Conservation (phyloP, 441 rosid species). For the Gossypium trilobum region DNA sequence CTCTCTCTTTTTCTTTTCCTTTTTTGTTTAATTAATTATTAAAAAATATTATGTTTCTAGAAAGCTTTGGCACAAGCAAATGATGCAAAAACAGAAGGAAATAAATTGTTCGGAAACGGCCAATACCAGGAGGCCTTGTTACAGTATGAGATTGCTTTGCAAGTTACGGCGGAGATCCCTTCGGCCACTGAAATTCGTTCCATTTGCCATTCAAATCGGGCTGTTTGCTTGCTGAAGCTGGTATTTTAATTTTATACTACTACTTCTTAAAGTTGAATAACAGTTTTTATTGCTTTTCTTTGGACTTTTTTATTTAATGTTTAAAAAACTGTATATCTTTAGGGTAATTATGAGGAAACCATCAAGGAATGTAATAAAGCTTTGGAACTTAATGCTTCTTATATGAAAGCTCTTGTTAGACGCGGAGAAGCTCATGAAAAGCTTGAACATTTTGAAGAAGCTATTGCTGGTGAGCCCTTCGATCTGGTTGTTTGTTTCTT, state of each 20-base stretch:
- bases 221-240: constrained; percentile 64
- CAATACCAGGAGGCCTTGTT: constrained; percentile 70
- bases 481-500: neutral
- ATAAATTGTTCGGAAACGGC: constrained; percentile 51
- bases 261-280: neutral
- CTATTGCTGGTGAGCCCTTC: constrained; percentile 53
- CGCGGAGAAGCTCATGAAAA: constrained; percentile 85
- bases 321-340: neutral
- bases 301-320: neutral
- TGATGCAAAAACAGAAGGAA: constrained; percentile 74
- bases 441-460: constrained; percentile 80
- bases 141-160: constrained; percentile 55
- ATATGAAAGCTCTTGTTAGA: constrained; percentile 62
- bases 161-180: constrained; percentile 36
- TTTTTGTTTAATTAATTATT: neutral
- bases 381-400: constrained; percentile 65
- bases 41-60: constrained; percentile 21
- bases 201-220: constrained; percentile 70
- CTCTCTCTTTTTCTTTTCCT: neutral
- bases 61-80: constrained; percentile 50
- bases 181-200: constrained; percentile 48
- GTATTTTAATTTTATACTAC: constrained; percentile 23
- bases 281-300: neutral
- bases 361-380: constrained; percentile 80
- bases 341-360: constrained; percentile 76